These are phyloP conservation scores for Amylostereum areolatum DNA, from an alignment of 1,284 basidiomycete genomes.

Conservation along the genomic window DNA sequence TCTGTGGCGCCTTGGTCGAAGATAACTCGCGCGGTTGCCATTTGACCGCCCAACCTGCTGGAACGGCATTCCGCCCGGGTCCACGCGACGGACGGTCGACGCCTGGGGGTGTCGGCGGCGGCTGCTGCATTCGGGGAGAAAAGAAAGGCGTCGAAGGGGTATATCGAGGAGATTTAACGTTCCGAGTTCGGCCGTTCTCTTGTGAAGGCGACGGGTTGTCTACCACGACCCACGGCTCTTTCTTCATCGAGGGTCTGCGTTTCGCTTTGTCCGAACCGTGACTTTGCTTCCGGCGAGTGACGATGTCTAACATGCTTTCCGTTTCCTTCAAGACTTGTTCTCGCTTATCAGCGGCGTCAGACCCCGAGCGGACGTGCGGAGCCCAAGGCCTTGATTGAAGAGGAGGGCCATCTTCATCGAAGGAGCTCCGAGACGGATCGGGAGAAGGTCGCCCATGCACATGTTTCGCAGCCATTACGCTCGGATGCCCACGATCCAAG, in stretches of 20 bases:
- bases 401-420: conserved; percentile 32
- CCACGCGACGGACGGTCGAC: conserved; percentile 16
- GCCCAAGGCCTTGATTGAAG: conserved; percentile 19
- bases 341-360: conserved; percentile 46
- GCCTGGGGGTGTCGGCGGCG: conserved; percentile 24
- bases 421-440: conserved; percentile 12
- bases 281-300: conserved; percentile 12
- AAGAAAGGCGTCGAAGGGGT: no score
- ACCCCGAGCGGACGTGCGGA: conserved; percentile 38
- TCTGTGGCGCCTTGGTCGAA: no score
- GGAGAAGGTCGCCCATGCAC: conserved; percentile 14
- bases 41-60: conserved; percentile 37
- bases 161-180: no score
- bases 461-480: conserved; percentile 13
- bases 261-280: neutral
- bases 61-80: conserved; percentile 25
- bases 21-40: no score
- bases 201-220: conserved; percentile 3
- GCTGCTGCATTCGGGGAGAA: conserved; percentile 19
- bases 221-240: conserved; percentile 10
- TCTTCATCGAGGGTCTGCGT: conserved; percentile 7
- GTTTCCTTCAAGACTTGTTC: conserved; percentile 34
- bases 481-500: conserved; percentile 12
- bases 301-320: conserved; percentile 32
- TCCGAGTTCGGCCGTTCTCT: conserved; percentile 16